phyloP scores from a whole-genome alignment of 192 early-diverging fungal genomes.

The Linnemannia zychae region DNA sequence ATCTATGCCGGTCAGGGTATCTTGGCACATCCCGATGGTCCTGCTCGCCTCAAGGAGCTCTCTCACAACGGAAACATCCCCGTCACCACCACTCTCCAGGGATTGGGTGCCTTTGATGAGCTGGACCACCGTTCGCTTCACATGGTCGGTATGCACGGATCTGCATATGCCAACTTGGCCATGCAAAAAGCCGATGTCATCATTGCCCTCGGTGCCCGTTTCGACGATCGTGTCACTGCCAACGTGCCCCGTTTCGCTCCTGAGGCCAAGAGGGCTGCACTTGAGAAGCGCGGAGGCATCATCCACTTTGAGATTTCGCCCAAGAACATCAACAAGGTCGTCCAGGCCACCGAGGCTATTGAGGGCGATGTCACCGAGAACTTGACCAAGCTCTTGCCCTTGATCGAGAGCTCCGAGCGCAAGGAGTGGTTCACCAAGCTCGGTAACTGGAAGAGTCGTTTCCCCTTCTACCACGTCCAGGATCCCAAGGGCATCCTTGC shows the following conservation, averaged over 20 bases:
- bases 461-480: slow-evolving; percentile 87
- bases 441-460: slow-evolving; percentile 90
- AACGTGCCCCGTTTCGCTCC: slow-evolving; percentile 87
- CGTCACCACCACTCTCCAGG: slow-evolving; percentile 96
- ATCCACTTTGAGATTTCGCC: slow-evolving; percentile 99
- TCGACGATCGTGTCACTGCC: slow-evolving; percentile 98
- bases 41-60: slow-evolving; percentile 84
- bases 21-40: slow-evolving; percentile 84
- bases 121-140: slow-evolving; percentile 89
- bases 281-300: slow-evolving; percentile 92
- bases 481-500: slow-evolving; percentile 80
- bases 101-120: slow-evolving; percentile 96
- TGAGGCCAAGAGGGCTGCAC: slow-evolving; percentile 89
- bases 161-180: slow-evolving; percentile 97
- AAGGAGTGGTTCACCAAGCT: slow-evolving; percentile 90
- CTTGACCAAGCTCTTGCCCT: slow-evolving; percentile 83
- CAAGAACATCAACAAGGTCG: slow-evolving; percentile 99
- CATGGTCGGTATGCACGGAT: slow-evolving; percentile 99
- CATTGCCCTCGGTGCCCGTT: slow-evolving; percentile 95
- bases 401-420: slow-evolving; percentile 77
- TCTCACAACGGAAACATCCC: slow-evolving; percentile 93
- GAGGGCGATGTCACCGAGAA: slow-evolving; percentile 97
- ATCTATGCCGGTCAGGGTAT: slow-evolving; percentile 98
- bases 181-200: slow-evolving; percentile 98
- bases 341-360: slow-evolving; percentile 90